phyloP scores from a whole-genome alignment of 2,329 filamentous ascomycete species.

The Nemania diffusa region DNA sequence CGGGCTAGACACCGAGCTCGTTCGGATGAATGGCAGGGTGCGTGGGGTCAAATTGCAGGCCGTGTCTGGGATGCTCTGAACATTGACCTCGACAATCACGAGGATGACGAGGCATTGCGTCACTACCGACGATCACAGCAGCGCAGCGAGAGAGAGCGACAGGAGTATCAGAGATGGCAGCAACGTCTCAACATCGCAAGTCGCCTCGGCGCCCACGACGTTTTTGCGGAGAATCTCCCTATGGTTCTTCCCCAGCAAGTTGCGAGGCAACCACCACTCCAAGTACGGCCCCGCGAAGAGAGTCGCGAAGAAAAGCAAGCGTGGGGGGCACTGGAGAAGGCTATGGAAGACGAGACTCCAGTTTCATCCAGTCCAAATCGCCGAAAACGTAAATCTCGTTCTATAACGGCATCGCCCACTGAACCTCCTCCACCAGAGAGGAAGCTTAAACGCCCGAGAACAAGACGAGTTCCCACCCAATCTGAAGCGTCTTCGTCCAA shows the following conservation, averaged over 20 bases:
- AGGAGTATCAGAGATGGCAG: constrained; percentile 79
- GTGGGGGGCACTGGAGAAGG: constrained; percentile 91
- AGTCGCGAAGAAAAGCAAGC: constrained; percentile 83
- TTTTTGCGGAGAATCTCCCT: constrained; percentile 73
- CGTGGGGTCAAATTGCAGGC: constrained; percentile 75
- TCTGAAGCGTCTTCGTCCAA: constrained; percentile 59
- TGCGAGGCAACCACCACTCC: constrained; percentile 63
- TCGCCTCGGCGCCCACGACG: constrained; percentile 77
- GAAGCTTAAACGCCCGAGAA: constrained; percentile 87
- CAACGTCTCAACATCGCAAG: constrained; percentile 84
- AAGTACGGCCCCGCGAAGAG: constrained; percentile 69
- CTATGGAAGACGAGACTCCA: constrained; percentile 72
- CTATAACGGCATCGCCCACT: constrained; percentile 75
- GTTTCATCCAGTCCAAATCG: constrained; percentile 56
- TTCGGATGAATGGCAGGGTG: constrained; percentile 86
- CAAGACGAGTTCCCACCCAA: constrained; percentile 69
- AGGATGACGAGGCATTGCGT: constrained; percentile 72
- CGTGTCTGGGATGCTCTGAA: constrained; percentile 74
- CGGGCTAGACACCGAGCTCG: constrained; percentile 70
- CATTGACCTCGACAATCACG: constrained; percentile 86
- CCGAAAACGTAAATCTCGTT: constrained; percentile 79
- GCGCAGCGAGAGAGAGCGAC: constrained; percentile 62
- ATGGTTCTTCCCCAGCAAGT: constrained; percentile 69
- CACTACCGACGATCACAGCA: constrained; percentile 65
- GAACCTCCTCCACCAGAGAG: constrained; percentile 78